Evolutionary conservation across 129 eudicot genomes (phyloP).

Genomic region (Flaveria linearis): DNA sequence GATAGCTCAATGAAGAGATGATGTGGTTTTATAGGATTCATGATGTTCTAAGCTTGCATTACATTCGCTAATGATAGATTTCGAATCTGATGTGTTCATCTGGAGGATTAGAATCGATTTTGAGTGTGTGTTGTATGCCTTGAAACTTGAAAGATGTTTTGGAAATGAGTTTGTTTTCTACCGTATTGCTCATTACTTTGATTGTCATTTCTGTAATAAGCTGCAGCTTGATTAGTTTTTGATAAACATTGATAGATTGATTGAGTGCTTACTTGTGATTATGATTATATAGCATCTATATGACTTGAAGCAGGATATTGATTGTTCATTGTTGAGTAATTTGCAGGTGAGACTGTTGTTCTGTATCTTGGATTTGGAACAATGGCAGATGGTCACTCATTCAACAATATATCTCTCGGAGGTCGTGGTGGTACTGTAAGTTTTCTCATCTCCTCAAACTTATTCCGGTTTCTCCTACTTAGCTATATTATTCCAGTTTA

Average conservation of each 20-base stretch:
- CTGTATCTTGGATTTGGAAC: not conserved
- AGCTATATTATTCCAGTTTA: not conserved
- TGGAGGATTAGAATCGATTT: not conserved
- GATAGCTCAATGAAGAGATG: constrained; percentile 17
- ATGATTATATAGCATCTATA: constrained; percentile 9
- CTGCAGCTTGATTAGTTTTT: not conserved
- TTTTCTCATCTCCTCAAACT: constrained; percentile 19
- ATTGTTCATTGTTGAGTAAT: constrained; percentile 5
- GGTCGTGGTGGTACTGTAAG: constrained; percentile 98
- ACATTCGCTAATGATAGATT: constrained; percentile 13
- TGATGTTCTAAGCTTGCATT: constrained; percentile 16
- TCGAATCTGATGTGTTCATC: constrained; percentile 7
- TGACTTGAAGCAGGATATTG: constrained; percentile 23
- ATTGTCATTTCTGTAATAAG: constrained; percentile 12
- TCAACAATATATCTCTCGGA: constrained; percentile 77
- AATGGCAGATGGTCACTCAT: constrained; percentile 86
- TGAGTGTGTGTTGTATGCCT: constrained; percentile 1
- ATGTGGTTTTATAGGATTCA: not conserved
- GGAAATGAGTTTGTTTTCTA: too few species aligned
- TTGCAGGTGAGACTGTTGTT: constrained; percentile 25
- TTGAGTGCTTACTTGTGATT: constrained; percentile 19
- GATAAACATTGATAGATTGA: constrained; percentile 3
- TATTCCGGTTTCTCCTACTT: not conserved
- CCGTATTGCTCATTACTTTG: not conserved
- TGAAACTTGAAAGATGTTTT: not conserved